phyloP scores from a whole-genome alignment of 2,329 filamentous ascomycete species.

The Tolypocladium inflatum region DNA sequence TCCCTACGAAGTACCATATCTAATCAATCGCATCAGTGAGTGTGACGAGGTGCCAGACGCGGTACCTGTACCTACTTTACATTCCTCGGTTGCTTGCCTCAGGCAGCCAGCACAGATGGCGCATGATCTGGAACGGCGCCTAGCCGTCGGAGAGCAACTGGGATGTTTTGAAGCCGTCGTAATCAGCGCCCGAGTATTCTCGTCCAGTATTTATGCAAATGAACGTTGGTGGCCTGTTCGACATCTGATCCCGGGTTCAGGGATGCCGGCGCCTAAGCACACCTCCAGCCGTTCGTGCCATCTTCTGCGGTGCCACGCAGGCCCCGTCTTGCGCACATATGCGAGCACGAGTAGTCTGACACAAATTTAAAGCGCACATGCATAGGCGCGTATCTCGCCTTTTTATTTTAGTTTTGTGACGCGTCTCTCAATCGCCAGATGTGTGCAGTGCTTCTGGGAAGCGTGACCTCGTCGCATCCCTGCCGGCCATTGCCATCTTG shows the following conservation, averaged over 20 bases:
- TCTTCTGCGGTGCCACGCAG: background rate
- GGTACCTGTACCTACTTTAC: background rate
- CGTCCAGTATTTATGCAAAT: background rate
- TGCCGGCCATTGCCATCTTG: no score
- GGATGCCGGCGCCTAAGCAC: background rate
- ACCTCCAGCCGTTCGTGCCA: background rate
- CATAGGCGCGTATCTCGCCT: background rate
- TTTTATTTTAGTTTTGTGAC: background rate
- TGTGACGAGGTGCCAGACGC: background rate
- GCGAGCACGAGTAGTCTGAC: background rate
- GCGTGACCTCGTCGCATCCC: background rate
- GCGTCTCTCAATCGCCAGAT: background rate
- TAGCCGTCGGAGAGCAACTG: background rate
- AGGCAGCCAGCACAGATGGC: background rate
- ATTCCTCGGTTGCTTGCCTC: background rate
- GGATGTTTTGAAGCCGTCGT: background rate
- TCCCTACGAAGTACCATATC: background rate
- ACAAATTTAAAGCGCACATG: background rate
- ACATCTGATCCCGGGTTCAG: background rate
- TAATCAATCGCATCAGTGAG: conserved; percentile 1
- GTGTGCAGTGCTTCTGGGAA: background rate
- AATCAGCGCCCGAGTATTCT: background rate
- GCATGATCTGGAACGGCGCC: background rate
- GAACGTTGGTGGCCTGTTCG: background rate
- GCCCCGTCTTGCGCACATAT: background rate